These are phyloP conservation scores for Marchantia paleacea DNA, from an alignment of 225 moss, liverwort and hornwort species.

Conservation along the genomic window DNA sequence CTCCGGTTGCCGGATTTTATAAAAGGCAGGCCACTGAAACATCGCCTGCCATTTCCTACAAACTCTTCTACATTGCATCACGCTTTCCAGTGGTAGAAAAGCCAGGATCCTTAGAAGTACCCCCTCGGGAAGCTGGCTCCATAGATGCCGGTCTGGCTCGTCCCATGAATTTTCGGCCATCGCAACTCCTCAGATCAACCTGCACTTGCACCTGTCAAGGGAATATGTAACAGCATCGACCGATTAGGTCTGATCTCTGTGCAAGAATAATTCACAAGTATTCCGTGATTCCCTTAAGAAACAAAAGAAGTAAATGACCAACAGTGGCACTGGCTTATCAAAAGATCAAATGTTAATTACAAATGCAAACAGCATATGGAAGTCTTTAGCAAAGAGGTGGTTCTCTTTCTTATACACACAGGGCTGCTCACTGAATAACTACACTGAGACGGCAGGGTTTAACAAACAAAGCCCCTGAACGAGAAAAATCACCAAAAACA, in stretches of 20 bases:
- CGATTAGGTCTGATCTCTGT: not conserved
- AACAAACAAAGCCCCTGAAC: no score
- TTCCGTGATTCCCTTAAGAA: no score
- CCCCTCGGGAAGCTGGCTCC: constrained; percentile 22
- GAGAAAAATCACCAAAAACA: no score
- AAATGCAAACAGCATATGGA: no score
- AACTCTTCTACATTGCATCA: constrained; percentile 15
- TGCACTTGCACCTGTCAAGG: not conserved
- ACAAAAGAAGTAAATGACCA: no score
- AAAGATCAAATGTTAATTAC: no score
- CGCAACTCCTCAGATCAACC: not conserved
- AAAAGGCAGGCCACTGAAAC: constrained; percentile 15
- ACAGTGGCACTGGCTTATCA: no score
- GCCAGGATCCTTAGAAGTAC: constrained; percentile 14
- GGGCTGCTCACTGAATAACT: no score
- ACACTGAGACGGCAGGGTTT: no score
- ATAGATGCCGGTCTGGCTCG: constrained; percentile 13
- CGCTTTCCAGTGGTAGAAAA: constrained; percentile 7
- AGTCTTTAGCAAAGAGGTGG: no score
- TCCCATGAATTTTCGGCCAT: constrained; percentile 4
- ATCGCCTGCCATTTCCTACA: constrained; percentile 12
- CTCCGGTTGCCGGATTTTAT: not conserved
- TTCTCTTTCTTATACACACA: no score
- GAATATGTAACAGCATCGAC: not conserved
- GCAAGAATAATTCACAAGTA: no score